Conservation (phyloP, 2,329 filamentous ascomycete species). For the Ascochyta pisi region DNA sequence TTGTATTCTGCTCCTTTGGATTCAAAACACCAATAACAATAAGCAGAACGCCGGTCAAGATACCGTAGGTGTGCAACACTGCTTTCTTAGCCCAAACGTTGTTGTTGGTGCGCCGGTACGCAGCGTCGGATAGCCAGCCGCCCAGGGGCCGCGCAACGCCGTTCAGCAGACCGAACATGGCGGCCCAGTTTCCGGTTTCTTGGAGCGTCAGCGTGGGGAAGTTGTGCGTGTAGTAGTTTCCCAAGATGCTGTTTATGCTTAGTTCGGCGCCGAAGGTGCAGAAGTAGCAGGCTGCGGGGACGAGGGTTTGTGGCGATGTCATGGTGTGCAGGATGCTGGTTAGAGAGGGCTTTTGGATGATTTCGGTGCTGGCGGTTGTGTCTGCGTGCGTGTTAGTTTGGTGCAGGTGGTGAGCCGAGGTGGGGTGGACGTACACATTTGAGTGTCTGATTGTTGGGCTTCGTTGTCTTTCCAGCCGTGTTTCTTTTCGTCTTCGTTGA, state of each 20-base stretch:
- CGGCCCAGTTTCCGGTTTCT: conserved; percentile 64
- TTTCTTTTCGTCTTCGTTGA: conserved; percentile 31
- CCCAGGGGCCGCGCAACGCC: conserved; percentile 69
- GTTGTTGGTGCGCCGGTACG: conserved; percentile 55
- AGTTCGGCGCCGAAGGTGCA: conserved; percentile 66
- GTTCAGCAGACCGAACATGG: conserved; percentile 78
- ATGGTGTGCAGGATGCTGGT: conserved; percentile 67
- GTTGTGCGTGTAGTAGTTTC: conserved; percentile 62
- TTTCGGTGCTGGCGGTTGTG: conserved; percentile 63
- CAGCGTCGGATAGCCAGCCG: conserved; percentile 62
- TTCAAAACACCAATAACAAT: conserved; percentile 67
- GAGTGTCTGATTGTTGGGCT: conserved; percentile 43
- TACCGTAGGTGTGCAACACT: conserved; percentile 60
- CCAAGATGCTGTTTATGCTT: conserved; percentile 64
- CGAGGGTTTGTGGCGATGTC: conserved; percentile 64
- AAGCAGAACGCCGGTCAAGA: conserved; percentile 65
- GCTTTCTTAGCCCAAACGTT: conserved; percentile 69
- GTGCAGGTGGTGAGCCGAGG: too few species aligned
- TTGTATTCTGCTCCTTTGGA: conserved; percentile 64
- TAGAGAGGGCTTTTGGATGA: conserved; percentile 65
- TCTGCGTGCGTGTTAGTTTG: conserved; percentile 31
- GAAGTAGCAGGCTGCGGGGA: conserved; percentile 62
- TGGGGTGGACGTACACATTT: conserved; percentile 8
- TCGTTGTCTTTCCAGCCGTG: conserved; percentile 33
- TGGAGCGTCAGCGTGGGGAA: conserved; percentile 62